Conservation (phyloP, 805 yeast species). For the Lachancea kluyveri region DNA sequence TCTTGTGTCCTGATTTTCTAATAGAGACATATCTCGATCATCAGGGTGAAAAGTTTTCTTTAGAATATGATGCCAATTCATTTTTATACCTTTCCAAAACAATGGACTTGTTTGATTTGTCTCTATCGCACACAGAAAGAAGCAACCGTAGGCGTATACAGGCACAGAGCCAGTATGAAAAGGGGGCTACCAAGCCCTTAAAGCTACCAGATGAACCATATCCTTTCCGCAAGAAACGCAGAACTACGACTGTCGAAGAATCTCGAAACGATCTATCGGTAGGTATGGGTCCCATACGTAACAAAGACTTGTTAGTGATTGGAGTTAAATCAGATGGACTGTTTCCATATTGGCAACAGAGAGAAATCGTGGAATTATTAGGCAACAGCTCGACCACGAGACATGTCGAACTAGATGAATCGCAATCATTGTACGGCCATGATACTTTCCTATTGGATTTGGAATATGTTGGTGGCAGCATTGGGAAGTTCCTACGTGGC, state of each 20-base stretch:
- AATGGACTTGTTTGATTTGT: slow-evolving; percentile 88
- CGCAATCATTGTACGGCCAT: slow-evolving; percentile 80
- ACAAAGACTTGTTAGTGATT: slow-evolving; percentile 64
- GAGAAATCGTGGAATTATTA: slow-evolving; percentile 65
- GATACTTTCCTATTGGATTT: slow-evolving; percentile 82
- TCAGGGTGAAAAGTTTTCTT: slow-evolving; percentile 89
- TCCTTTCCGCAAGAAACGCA: slow-evolving; percentile 42
- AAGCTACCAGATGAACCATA: slow-evolving; percentile 13
- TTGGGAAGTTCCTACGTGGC: slow-evolving; percentile 51
- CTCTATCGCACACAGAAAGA: slow-evolving; percentile 39
- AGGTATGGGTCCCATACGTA: slow-evolving; percentile 60
- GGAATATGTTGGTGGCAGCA: slow-evolving; percentile 74
- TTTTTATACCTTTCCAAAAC: slow-evolving; percentile 84
- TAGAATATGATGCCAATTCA: slow-evolving; percentile 88
- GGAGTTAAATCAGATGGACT: slow-evolving; percentile 92
- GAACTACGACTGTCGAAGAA: slow-evolving; percentile 45
- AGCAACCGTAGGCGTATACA: slow-evolving; percentile 38
- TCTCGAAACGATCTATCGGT: slow-evolving; percentile 51
- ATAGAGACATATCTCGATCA: slow-evolving; percentile 92
- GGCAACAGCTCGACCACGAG: slow-evolving; percentile 38
- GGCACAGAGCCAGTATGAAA: slow-evolving; percentile 29
- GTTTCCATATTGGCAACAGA: slow-evolving; percentile 93
- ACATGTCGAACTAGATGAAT: slow-evolving; percentile 71
- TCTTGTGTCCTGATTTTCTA: slow-evolving; percentile 86
- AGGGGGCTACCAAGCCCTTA: slow-evolving; percentile 18